phyloP scores from a whole-genome alignment of 257 asterid genomes.

The Gentiana straminea region DNA sequence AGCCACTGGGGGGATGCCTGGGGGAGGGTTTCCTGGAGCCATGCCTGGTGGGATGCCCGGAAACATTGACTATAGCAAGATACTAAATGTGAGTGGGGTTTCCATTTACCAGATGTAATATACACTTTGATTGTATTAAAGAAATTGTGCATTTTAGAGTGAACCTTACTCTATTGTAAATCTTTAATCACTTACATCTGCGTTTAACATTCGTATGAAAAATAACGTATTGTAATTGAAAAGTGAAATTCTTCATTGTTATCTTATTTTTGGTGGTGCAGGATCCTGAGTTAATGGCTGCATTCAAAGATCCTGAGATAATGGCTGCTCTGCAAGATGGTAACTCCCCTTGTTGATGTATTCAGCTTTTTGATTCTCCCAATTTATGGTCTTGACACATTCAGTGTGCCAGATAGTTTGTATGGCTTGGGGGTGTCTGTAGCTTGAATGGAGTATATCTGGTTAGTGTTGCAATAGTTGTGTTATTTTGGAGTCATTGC shows the following conservation, averaged over 20 bases:
- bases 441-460: not conserved
- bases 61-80: constrained; percentile 73
- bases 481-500: no score
- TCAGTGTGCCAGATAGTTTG: not conserved
- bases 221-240: not conserved
- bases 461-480: no score
- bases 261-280: constrained; percentile 25
- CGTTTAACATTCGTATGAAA: no score
- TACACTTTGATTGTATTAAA: not conserved
- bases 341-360: constrained; percentile 12
- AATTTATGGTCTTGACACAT: not conserved
- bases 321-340: constrained; percentile 99
- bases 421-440: not conserved
- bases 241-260: not conserved
- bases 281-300: constrained; percentile 99
- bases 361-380: not conserved
- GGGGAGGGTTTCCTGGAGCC: constrained; percentile 20
- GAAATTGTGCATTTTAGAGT: no score
- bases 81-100: constrained; percentile 50
- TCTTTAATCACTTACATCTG: not conserved
- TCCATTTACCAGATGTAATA: not conserved
- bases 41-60: constrained; percentile 56
- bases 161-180: not conserved
- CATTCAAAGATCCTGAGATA: constrained; percentile 91
- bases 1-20: constrained; percentile 28